phyloP scores from a whole-genome alignment of 2,329 filamentous ascomycete species.

The Metarhizium album region DNA sequence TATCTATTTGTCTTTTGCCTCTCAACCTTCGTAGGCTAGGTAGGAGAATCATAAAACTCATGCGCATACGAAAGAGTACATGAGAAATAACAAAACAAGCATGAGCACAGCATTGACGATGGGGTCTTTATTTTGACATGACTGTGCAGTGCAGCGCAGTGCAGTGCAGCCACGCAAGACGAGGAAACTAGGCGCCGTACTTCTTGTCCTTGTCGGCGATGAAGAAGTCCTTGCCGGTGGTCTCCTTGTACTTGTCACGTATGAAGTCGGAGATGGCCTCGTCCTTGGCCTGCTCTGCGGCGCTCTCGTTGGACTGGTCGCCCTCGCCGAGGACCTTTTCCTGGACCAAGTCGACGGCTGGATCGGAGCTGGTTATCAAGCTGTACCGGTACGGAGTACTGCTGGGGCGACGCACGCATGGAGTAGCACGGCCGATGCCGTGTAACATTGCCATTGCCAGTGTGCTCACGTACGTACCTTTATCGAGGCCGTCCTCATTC shows the following conservation, averaged over 20 bases:
- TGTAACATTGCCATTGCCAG: neutral
- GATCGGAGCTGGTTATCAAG: no score
- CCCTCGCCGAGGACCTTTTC: slow-evolving; percentile 63
- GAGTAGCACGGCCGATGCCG: neutral
- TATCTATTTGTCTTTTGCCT: no score
- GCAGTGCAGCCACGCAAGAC: neutral
- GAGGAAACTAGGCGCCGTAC: slow-evolving; percentile 12
- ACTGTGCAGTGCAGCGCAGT: no score
- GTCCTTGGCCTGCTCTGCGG: slow-evolving; percentile 74
- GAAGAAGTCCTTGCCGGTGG: slow-evolving; percentile 58
- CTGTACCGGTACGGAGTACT: neutral
- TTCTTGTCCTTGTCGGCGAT: slow-evolving; percentile 55
- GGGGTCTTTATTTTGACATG: no score
- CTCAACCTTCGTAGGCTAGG: no score
- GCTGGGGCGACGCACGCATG: no score
- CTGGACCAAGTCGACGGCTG: slow-evolving; percentile 69
- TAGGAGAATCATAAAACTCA: no score
- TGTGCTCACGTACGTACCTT: slow-evolving; percentile 40
- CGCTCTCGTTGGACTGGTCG: slow-evolving; percentile 59
- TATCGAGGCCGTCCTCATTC: slow-evolving; percentile 75
- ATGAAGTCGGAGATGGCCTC: slow-evolving; percentile 67
- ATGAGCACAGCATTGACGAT: neutral
- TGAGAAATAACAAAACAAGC: neutral
- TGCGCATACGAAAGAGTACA: neutral
- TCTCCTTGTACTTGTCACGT: slow-evolving; percentile 56